Base-by-base conservation (phyloP, 2,329 filamentous ascomycete genomes). In the Gremmenia infestans region DNA sequence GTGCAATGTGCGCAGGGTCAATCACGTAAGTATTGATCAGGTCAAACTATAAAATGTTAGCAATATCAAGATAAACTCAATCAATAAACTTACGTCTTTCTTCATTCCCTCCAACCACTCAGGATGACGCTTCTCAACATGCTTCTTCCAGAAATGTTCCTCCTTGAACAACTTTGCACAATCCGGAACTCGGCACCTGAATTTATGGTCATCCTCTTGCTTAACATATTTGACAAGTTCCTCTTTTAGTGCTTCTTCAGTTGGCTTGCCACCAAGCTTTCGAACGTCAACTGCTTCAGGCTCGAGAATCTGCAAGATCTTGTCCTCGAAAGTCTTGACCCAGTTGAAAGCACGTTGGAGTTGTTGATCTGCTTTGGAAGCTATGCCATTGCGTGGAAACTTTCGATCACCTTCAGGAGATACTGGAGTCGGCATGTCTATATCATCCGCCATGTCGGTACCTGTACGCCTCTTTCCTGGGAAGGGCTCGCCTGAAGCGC, bases 281-380 rank as follows among this genome's bases (percentile, higher is more conserved):
- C 86, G 86, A 43, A 97, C 78, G 68, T 97, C 91, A 23, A 89
- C 88, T 50, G 86, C 85, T 53, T 94, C 89, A 0, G 94, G 94
- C 63, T 97, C 93, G 14, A 99, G 79, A 48, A 97, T 88, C 71
- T 97, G 92, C 70, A 90, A 78, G 51, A 99, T 81, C 75, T 99
- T 99, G 69, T 99, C 94, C 70, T 99, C 94, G 67, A 96, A 99
- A 0, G 94, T 97, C 76, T 89, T 95, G 58, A 99, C 95, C 94
- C 95, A 99, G 69, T 97, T 99, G 76, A 91, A 97, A 0, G 94
- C 94, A 55, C 92, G 87, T 67, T 95, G 89, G 14, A 97, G 82
- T 70, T 97, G 94, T 70, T 95, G 91, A 67, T 96, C 91, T 4
- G 86, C 85, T 75, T 96, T 96, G 50, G 80, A 85, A 23, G 80